Evolutionary conservation across 371 early-diverging fungal species (phyloP).

Genomic region (Mucor mucedo): DNA sequence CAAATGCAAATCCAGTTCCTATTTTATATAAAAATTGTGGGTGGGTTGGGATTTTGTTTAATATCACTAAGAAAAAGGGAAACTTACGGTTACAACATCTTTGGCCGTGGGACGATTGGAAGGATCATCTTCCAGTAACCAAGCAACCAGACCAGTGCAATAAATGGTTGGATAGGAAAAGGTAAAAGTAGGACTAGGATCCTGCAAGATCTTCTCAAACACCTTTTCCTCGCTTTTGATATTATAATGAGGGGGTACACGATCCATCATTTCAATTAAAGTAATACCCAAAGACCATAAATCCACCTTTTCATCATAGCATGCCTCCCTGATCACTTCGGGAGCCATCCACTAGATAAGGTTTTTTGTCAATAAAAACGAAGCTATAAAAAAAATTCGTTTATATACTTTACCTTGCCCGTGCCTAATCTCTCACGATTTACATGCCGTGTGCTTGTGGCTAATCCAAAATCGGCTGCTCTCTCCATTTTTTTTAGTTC

Average conservation of each 20-base stretch:
- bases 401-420: conserved; percentile 32
- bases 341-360: conserved; percentile 54
- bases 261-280: conserved; percentile 61
- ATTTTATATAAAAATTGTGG: not conserved
- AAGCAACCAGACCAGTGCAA: conserved; percentile 53
- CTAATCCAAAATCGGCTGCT: conserved; percentile 55
- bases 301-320: conserved; percentile 52
- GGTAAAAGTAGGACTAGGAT: conserved; percentile 52
- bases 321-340: conserved; percentile 48
- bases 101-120: conserved; percentile 45
- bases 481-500: not conserved
- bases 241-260: conserved; percentile 56
- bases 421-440: conserved; percentile 55
- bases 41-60: not conserved
- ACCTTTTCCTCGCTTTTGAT: conserved; percentile 44
- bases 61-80: not conserved
- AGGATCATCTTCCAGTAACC: conserved; percentile 50
- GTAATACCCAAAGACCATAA: conserved; percentile 57
- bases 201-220: conserved; percentile 41
- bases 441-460: conserved; percentile 40
- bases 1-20: conserved; percentile 51
- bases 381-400: no score
- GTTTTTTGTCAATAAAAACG: not conserved
- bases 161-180: conserved; percentile 53
- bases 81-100: conserved; percentile 44